Conservation (phyloP, 345 rosid genomes). For the Syzygium grande region DNA sequence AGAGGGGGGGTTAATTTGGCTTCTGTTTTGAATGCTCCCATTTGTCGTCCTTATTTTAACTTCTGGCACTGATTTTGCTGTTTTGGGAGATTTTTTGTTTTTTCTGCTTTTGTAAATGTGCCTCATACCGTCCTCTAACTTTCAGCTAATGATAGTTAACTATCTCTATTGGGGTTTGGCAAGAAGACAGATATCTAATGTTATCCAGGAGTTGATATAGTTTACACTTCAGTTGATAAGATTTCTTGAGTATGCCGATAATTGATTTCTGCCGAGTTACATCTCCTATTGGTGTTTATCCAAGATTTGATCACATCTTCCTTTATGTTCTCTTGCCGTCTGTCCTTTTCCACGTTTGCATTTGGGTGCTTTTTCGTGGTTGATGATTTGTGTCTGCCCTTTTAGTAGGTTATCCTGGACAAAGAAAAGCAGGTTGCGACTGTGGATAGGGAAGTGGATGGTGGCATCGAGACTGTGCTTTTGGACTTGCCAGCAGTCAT, state of each 20-base stretch:
- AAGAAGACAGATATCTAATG: background rate
- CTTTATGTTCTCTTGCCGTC: background rate
- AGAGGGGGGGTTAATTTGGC: background rate
- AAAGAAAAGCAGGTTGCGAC: slow-evolving; percentile 60
- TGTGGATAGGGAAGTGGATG: slow-evolving; percentile 94
- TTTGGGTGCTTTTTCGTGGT: background rate
- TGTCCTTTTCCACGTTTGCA: background rate
- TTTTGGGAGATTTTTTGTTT: background rate
- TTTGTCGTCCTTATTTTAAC: background rate
- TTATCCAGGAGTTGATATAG: background rate
- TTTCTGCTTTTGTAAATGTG: background rate
- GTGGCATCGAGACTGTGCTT: slow-evolving; percentile 78
- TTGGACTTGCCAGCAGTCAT: slow-evolving; percentile 83
- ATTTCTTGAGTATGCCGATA: background rate
- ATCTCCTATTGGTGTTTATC: background rate
- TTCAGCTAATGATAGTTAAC: background rate
- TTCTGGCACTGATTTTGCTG: background rate
- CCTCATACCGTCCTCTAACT: background rate
- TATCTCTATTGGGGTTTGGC: background rate
- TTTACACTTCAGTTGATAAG: background rate
- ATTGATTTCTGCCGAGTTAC: background rate
- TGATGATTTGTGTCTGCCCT: slow-evolving; percentile 4
- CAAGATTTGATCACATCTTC: background rate
- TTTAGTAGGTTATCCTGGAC: slow-evolving; percentile 75
- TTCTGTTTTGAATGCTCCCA: background rate